Percentiles rank a stretch among this genome's conserved stretches.
phyloP scores from a whole-genome alignment of 805 yeast genomes.

The Komagataella pseudopastoris region DNA sequence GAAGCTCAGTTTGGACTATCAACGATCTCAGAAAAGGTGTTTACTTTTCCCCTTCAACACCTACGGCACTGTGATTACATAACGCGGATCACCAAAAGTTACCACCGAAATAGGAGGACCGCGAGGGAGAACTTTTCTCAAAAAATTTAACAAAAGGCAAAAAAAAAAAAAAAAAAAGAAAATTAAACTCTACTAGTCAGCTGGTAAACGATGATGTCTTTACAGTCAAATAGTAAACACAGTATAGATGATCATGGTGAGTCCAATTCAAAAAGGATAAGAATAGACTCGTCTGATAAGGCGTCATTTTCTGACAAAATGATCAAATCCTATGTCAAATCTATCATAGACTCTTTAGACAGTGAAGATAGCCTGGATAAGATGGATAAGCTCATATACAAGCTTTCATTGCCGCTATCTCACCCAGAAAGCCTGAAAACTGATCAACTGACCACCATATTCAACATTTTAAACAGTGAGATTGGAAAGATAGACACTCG shows the following conservation, averaged over 20 bases:
- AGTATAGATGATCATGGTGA: background rate
- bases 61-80: background rate
- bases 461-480: slow-evolving; percentile 48
- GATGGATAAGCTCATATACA: slow-evolving; percentile 45
- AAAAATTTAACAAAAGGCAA: no score
- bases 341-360: background rate
- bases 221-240: background rate
- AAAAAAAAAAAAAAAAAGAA: no score
- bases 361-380: background rate
- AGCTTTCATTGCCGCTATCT: slow-evolving; percentile 37
- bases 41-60: no score
- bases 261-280: background rate
- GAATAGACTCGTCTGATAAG: background rate
- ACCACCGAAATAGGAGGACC: background rate
- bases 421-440: slow-evolving; percentile 41
- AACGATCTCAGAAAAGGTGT: no score
- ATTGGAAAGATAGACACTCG: slow-evolving; percentile 54
- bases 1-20: no score
- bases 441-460: slow-evolving; percentile 37
- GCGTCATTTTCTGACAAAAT: background rate
- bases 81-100: background rate
- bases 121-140: background rate
- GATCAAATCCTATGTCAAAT: background rate
- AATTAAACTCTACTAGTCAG: background rate
- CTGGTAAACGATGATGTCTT: background rate